Evolutionary conservation across 2,329 filamentous ascomycete species (phyloP).

Genomic region (Colletotrichum endophyticum): DNA sequence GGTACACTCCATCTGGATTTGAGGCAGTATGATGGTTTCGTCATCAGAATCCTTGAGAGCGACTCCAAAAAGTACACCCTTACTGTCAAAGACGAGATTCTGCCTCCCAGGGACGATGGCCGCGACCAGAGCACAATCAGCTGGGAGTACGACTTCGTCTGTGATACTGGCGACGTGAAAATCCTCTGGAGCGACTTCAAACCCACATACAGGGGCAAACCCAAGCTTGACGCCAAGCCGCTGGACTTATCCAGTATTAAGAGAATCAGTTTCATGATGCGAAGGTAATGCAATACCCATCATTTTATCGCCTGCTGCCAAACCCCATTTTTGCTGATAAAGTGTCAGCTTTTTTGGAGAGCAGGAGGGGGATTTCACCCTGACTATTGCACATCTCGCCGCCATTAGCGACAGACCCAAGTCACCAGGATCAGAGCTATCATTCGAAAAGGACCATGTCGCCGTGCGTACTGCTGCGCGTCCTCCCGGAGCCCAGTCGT

Average conservation of each 20-base stretch:
- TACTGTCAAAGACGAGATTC: constrained; percentile 73
- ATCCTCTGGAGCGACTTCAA: constrained; percentile 70
- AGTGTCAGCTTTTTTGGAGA: constrained; percentile 72
- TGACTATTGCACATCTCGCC: constrained; percentile 47
- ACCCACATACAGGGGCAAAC: constrained; percentile 75
- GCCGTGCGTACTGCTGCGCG: neutral
- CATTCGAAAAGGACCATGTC: neutral
- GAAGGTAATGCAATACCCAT: constrained; percentile 63
- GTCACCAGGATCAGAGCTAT: neutral
- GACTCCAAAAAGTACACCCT: constrained; percentile 77
- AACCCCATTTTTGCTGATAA: constrained; percentile 24
- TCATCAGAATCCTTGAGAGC: constrained; percentile 53
- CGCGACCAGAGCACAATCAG: constrained; percentile 74
- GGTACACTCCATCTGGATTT: constrained; percentile 68
- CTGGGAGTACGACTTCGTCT: constrained; percentile 75
- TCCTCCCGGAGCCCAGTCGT: neutral
- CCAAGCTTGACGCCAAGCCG: constrained; percentile 62
- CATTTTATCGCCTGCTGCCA: neutral
- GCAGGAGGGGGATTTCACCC: constrained; percentile 71
- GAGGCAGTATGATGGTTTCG: constrained; percentile 64
- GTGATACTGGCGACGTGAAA: constrained; percentile 46
- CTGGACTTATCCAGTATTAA: constrained; percentile 66
- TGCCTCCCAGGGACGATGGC: constrained; percentile 63
- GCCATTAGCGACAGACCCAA: constrained; percentile 3
- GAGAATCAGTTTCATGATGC: constrained; percentile 78